Evolutionary conservation across 371 early-diverging fungal species (phyloP), one percentile per base, ranked within the genome.

Genomic region (Rhizopus delemar): DNA sequence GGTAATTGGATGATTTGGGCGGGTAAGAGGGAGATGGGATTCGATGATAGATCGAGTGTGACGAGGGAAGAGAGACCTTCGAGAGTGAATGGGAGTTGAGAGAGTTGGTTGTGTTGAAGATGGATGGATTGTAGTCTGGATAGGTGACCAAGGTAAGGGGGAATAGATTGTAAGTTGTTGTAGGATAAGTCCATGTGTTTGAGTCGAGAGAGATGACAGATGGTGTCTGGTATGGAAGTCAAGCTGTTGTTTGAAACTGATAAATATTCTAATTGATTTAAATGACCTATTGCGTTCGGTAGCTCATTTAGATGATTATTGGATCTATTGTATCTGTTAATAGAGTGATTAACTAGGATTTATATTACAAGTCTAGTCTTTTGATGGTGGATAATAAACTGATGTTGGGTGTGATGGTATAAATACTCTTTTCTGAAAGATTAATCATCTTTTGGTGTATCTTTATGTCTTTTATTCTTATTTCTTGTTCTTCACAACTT

Each of bases 261-360:
- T 7, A 91, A 66, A n/a, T 81, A 82, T 48, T 74, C 75, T 15
- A 91, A 64, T 45, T 78, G 78, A 4, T 64, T 55, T 16, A 91
- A 62, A 36, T 83, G 62, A 12, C 87, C 90, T 64, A 91, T 80
- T n/a, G 84, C 84, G 33, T 81, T 81, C 8, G 89, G 90, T 34
- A 91, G 55, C 8, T 75, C 70, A 32, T 75, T 75, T 28, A 91
- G 63, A 28, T 72, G 59, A 60, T 91, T 91, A 51, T 83, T 77
- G 52, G 69, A 69, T 29, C 75, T 75, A 62, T 43, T 43, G 9
- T 43, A 43, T 43, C 66, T 43, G 5, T 13, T 43, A 43, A 43
- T 15, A 43, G 13, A 45, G 22, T 22, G 0, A 22, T 22, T 22
- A 22, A 22, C 22, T 22, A 22, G 0, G 22, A 3, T 45, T 12